Evolutionary conservation across 2,329 filamentous ascomycete species (phyloP).

Genomic region (Cadophora sp.): DNA sequence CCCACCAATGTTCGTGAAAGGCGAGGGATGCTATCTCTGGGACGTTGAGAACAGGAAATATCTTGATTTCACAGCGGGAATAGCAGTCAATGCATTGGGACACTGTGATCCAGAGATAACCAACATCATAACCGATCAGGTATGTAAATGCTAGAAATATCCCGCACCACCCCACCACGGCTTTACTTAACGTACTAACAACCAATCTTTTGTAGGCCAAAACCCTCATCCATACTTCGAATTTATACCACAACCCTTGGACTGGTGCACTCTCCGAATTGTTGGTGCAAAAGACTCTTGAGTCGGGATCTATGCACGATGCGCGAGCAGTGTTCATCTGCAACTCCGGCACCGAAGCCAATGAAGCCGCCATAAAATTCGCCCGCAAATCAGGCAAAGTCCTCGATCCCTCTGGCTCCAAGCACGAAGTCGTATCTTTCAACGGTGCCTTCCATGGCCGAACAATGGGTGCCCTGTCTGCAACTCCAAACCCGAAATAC

Average conservation of each 20-base stretch:
- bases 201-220: constrained; percentile 55
- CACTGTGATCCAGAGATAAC: constrained; percentile 85
- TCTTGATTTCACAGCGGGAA: constrained; percentile 93
- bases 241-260: constrained; percentile 97
- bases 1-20: constrained; percentile 86
- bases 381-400: constrained; percentile 88
- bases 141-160: constrained; percentile 45
- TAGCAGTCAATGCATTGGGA: constrained; percentile 91
- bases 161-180: constrained; percentile 9
- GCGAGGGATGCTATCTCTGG: constrained; percentile 86
- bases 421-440: constrained; percentile 90
- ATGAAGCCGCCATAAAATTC: constrained; percentile 98
- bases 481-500: constrained; percentile 97
- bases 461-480: constrained; percentile 94
- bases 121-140: constrained; percentile 79
- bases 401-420: constrained; percentile 72
- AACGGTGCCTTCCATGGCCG: constrained; percentile 92
- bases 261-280: constrained; percentile 87
- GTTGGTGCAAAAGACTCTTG: constrained; percentile 80
- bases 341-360: constrained; percentile 96
- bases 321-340: constrained; percentile 86
- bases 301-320: constrained; percentile 82
- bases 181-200: too few relatives aligned
- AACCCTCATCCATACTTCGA: constrained; percentile 89
- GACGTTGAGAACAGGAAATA: constrained; percentile 90